phyloP scores from a whole-genome alignment of 495 filamentous ascomycete species.

The Delitschia confertaspora region DNA sequence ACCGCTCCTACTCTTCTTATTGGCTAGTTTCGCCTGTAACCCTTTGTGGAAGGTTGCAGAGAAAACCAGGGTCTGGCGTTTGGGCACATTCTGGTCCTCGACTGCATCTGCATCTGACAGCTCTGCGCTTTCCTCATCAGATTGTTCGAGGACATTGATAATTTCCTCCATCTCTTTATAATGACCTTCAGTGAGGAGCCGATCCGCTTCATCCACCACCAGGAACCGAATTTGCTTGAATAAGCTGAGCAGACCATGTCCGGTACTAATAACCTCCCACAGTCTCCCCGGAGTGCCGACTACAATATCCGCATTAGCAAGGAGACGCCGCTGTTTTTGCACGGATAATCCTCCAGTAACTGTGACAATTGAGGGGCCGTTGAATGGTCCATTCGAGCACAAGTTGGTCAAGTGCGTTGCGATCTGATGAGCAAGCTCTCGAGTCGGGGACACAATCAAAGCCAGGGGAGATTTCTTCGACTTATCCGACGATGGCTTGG shows the following conservation, averaged over 20 bases:
- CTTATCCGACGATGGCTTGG: slow-evolving; percentile 26
- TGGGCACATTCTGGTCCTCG: slow-evolving; percentile 10
- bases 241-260: slow-evolving; percentile 49
- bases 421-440: slow-evolving; percentile 89
- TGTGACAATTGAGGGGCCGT: slow-evolving; percentile 60
- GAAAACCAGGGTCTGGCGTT: slow-evolving; percentile 87
- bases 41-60: slow-evolving; percentile 91
- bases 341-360: slow-evolving; percentile 85
- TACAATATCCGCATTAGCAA: slow-evolving; percentile 71
- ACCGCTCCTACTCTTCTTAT: slow-evolving; percentile 51
- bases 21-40: slow-evolving; percentile 79
- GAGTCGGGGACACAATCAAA: slow-evolving; percentile 81
- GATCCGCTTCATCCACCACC: slow-evolving; percentile 90
- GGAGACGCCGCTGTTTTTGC: slow-evolving; percentile 80
- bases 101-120: slow-evolving; percentile 26
- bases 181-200: slow-evolving; percentile 82
- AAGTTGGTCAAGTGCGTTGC: slow-evolving; percentile 69
- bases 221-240: slow-evolving; percentile 68
- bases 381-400: slow-evolving; percentile 47
- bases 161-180: slow-evolving; percentile 92
- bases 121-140: slow-evolving; percentile 40
- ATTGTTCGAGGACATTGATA: slow-evolving; percentile 60
- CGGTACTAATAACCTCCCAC: slow-evolving; percentile 81
- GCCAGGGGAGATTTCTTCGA: slow-evolving; percentile 53
- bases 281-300: slow-evolving; percentile 86